Conservation (phyloP, 2,329 filamentous ascomycete species). For the Sodiomyces alkalinus region DNA sequence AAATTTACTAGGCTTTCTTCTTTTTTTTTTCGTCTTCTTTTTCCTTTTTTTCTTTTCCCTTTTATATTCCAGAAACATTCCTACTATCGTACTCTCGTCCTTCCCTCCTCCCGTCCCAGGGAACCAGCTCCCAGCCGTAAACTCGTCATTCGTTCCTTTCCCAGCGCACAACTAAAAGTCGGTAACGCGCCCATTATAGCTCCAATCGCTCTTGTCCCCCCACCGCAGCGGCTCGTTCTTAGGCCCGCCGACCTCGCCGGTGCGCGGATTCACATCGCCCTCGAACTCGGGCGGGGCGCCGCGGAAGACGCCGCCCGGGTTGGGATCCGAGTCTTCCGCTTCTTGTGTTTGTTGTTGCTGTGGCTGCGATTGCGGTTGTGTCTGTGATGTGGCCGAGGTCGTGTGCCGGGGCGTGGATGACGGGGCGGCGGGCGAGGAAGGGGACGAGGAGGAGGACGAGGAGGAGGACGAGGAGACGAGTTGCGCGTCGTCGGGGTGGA, state of each 20-base stretch:
- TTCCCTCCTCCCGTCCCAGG: no score
- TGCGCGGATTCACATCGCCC: conserved; percentile 82
- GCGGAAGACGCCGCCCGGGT: conserved; percentile 51
- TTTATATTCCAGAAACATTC: background rate
- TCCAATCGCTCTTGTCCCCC: conserved; percentile 68
- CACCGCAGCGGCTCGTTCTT: conserved; percentile 94
- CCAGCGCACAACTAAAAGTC: conserved; percentile 76
- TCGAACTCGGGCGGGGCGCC: conserved; percentile 85
- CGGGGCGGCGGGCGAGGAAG: conserved; percentile 9
- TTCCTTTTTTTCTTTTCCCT: no score
- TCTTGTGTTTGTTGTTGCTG: no score
- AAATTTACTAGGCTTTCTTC: no score
- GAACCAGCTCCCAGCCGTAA: background rate
- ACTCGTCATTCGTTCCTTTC: background rate
- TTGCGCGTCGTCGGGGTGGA: conserved; percentile 17
- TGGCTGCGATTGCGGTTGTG: no score
- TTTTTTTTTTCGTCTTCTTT: no score
- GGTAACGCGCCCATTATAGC: conserved; percentile 86
- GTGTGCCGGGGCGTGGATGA: conserved; percentile 8
- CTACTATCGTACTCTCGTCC: no score
- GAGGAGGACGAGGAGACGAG: conserved; percentile 10
- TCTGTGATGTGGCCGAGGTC: conserved; percentile 10
- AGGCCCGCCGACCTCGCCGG: conserved; percentile 87
- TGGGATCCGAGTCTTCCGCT: conserved; percentile 26
- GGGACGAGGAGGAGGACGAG: conserved; percentile 11